A percentile compares a stretch with the other conserved stretches of the same genome.
Conservation (phyloP, 345 rosid genomes). For the Syzygium aromaticum region DNA sequence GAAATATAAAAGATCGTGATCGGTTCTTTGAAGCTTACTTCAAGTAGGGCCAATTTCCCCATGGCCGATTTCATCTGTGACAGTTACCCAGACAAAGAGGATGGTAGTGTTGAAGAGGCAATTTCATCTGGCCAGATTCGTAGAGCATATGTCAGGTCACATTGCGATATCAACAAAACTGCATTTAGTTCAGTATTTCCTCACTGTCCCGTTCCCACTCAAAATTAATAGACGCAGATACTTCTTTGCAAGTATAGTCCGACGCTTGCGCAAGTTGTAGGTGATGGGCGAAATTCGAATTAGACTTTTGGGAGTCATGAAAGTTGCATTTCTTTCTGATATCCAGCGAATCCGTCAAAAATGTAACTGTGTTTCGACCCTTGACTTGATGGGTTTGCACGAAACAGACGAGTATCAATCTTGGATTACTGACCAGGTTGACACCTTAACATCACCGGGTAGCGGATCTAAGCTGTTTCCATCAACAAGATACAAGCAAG, state of each 20-base stretch:
- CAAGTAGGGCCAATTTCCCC: not conserved
- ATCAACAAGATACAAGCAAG: not conserved
- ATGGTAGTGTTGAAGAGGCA: not conserved
- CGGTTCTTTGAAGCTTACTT: not conserved
- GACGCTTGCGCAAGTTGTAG: not conserved
- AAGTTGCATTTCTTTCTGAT: not conserved
- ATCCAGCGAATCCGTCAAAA: not conserved
- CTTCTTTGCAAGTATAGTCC: not conserved
- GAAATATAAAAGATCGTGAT: not conserved
- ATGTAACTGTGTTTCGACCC: not conserved
- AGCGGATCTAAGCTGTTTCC: not conserved
- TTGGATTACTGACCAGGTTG: not conserved
- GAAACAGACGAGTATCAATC: not conserved
- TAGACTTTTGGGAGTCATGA: not conserved
- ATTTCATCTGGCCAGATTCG: not conserved
- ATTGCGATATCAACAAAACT: not conserved
- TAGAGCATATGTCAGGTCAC: not conserved
- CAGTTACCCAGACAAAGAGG: not conserved
- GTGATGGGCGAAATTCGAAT: not conserved
- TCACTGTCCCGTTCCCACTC: not conserved
- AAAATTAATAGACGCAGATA: not conserved
- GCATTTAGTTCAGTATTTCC: not conserved
- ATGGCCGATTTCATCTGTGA: not conserved
- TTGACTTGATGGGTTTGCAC: not conserved
- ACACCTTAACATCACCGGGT: not conserved